Conservation (phyloP, 306 rosid genomes). For the Chamaecrista fasciculata region DNA sequence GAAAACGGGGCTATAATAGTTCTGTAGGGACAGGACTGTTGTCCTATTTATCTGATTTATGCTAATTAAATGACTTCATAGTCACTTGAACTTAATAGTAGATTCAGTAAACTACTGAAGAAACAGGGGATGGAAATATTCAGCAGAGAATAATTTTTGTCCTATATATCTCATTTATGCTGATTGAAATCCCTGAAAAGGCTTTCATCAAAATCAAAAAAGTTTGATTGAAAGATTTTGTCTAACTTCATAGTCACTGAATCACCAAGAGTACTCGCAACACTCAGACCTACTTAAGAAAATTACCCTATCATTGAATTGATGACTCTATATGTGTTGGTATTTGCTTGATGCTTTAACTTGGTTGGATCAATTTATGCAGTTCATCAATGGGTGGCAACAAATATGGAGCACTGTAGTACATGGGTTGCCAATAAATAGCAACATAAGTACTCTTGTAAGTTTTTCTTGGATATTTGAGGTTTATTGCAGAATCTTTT, state of each 20-base stretch:
- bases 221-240: neutral
- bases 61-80: slow-evolving; percentile 14
- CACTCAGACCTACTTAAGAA: neutral
- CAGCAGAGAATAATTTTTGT: neutral
- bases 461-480: slow-evolving; percentile 33
- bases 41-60: slow-evolving; percentile 2
- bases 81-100: slow-evolving; percentile 7
- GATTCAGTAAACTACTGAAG: neutral
- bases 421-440: slow-evolving; percentile 78
- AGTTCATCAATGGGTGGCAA: slow-evolving; percentile 76
- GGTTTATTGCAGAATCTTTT: neutral
- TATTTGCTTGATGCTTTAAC: slow-evolving; percentile 24
- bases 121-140: neutral
- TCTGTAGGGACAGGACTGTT: neutral
- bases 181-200: slow-evolving; percentile 14
- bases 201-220: slow-evolving; percentile 12
- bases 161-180: slow-evolving; percentile 15
- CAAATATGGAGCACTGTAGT: slow-evolving; percentile 68
- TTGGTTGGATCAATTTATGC: slow-evolving; percentile 40
- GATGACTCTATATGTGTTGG: slow-evolving; percentile 7
- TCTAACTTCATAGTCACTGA: slow-evolving; percentile 5
- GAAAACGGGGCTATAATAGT: neutral
- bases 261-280: neutral
- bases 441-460: slow-evolving; percentile 71
- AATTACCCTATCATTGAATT: slow-evolving; percentile 8